Base-by-base conservation (phyloP, 306 rosid genomes). In the Casuarina glauca region DNA sequence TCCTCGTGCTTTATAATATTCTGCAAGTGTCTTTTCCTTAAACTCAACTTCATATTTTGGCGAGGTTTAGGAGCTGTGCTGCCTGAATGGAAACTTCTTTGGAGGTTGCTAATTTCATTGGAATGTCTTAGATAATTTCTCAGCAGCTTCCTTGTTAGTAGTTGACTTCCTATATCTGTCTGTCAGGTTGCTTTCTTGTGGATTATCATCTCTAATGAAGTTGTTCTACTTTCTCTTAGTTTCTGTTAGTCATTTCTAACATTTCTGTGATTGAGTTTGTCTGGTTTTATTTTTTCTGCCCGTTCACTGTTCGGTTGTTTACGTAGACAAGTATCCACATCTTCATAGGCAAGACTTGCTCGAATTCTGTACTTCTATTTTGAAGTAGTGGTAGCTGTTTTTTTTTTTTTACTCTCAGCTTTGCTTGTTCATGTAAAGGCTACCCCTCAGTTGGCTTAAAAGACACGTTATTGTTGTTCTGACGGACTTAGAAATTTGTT, bases 41-140 rank as follows among this genome's bases (percentile, higher is more conserved):
- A 17, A 16, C 50, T 41, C 7, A 16, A 16, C 26, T 36, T 13
- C n/a, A 66, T 1, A 66, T 42, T 0, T 3, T 16, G 32, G 20
- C 13, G 3, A 16, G 17, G 35, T 39, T 41, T n/a, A 42, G 71
- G 35, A 67, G 70, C 17, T 41, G 15, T 66, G 0, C 4, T 17
- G 70, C 49, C 20, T 41, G 70, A 35, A 66, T 16, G 50, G 71
- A 67, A 67, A n/a, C 42, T 67, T 67, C 71, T 2, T 66, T 67
- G 49, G 46, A 17, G 16, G 15, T 67, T 42, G 32, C 16, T n/a
- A 35, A 7, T 38, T 64, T 8, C 0, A 16, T n/a, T 19, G 6
- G 12, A 15, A 67, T 42, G 35, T 3, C 20, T 8, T 8, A 42
- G 32, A 42, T 17, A 42, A 41, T 62, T 62, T 1, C 68, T 61